Evolutionary conservation across 305 asterid genomes (phyloP), one percentile per base, ranked within the genome.

Genomic region (Fraxinus platypoda): DNA sequence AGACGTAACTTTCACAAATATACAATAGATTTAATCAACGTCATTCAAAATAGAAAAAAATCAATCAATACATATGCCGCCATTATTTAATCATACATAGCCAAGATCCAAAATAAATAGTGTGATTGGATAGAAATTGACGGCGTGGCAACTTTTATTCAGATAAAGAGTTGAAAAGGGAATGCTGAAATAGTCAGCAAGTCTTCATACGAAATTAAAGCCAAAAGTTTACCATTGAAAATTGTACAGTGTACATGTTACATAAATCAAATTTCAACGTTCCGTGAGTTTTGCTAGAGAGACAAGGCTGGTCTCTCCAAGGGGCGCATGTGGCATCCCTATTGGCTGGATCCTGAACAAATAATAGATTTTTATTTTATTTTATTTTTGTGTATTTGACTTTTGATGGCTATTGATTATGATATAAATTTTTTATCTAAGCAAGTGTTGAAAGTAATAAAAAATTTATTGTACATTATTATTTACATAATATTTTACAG

Each of bases 181-280:
- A 15, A 25, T 21, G 15, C 52, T 72, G 78, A 83, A 84, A 81
- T 81, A 21, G 87, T 81, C 82, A 71, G 62, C 74, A 57, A 46
- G 84, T 81, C 84, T 79, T 82, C 49, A 43, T 37, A 81, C 34
- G 38, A 19, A 83, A 75, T 54, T 72, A 37, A 68, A 68, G 74
- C 34, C 76, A 38, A 28, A 54, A 68, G 30, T 59, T 81, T 37
- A 54, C 17, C 4, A 49, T 85, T 34, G 23, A 83, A 81, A 85
- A 81, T 66, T 79, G 76, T 76, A 28, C 79, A 84, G 86, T 73
- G 83, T 68, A 11, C 5, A 66, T 41, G 77, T 78, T 62, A 11
- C 21, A 80, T n/a, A 76, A 17, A 64, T 43, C 74, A 74, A 78
- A 84, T 52, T 83, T 85, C 86, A 83, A 84, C 86, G 85, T 83